These are phyloP conservation scores for Teunomyces kruisii DNA, from an alignment of 805 yeast species.

Conservation along the genomic window DNA sequence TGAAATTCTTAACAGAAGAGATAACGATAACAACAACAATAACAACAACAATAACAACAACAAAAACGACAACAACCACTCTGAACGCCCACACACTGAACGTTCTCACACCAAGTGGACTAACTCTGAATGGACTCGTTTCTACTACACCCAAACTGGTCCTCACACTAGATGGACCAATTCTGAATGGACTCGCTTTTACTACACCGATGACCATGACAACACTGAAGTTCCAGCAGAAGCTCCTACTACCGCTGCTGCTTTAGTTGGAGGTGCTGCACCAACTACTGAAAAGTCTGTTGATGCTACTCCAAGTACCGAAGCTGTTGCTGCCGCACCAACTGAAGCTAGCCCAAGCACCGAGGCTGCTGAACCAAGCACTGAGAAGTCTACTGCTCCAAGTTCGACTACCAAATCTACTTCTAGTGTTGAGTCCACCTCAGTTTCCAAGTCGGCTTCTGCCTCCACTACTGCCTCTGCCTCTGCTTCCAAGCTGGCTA, in stretches of 20 bases:
- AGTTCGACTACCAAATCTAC: too few species aligned
- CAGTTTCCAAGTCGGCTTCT: too few species aligned
- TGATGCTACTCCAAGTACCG: neutral
- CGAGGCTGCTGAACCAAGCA: neutral
- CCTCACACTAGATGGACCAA: neutral
- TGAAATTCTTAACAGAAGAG: neutral
- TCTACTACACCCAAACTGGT: neutral
- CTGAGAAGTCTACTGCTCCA: too few species aligned
- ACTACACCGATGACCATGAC: neutral
- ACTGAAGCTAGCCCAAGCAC: neutral
- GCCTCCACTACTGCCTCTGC: neutral
- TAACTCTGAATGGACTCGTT: neutral
- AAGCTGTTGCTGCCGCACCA: too few species aligned
- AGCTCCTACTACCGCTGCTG: slow-evolving; percentile 3
- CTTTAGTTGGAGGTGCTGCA: slow-evolving; percentile 1
- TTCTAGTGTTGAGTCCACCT: too few species aligned
- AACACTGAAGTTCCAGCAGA: neutral
- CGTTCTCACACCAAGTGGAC: too few species aligned
- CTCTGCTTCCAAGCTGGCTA: neutral
- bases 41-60: too few species aligned
- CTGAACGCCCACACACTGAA: too few species aligned
- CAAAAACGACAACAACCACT: too few species aligned
- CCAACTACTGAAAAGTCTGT: neutral
- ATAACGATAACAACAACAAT: neutral
- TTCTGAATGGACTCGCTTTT: slow-evolving; percentile 1